Evolutionary conservation across 1,284 basidiomycete genomes (phyloP), one percentile per base, ranked within the genome.

Genomic region (Entoloma clypeatum): DNA sequence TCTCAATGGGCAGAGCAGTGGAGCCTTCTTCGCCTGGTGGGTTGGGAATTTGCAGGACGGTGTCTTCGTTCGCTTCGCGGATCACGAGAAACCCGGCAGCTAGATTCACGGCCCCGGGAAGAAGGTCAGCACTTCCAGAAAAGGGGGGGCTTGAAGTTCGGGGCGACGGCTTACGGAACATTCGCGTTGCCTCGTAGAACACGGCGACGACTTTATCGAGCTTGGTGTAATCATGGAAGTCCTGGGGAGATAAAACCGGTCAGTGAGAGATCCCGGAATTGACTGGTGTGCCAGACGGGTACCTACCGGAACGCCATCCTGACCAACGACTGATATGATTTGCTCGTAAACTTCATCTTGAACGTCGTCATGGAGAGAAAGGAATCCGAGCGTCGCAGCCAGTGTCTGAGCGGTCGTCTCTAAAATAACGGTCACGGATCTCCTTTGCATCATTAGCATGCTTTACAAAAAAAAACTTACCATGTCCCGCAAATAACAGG

Each of bases 401-500:
- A 78, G 55, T 1, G 63, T 66, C 44, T 73, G 63, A 0, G 73
- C 69, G 0, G 74, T 75, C 0, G 73, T 77, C 56, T 77, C 75
- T 77, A 44, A 33, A 17, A 23, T 28, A 21, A 24, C 7, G 13
- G 19, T 22, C 13, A 14, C 30, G n/a, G 19, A 24, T 3, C 4
- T 10, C 19, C 25, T 2, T 11, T 7, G 31, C 3, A 41, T 9
- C 18, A 28, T 22, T n/a, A 44, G n/a, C n/a, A n/a, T n/a, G n/a
- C n/a, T n/a, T n/a, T n/a, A n/a, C n/a, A 14, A 27, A 16, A 10
- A 34, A 24, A 17, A 11, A 47, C 60, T 33, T 49, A 69, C 77
- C 77, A 54, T 79, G 75, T 9, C 78, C 77, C 36, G 77, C 75
- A 41, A 78, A 72, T 34, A 80, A 52, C 50, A 78, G 61, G 5